These are phyloP conservation scores for Pseudocercospora macadamiae DNA, from an alignment of 2,329 filamentous ascomycete genomes.

Conservation along the genomic window DNA sequence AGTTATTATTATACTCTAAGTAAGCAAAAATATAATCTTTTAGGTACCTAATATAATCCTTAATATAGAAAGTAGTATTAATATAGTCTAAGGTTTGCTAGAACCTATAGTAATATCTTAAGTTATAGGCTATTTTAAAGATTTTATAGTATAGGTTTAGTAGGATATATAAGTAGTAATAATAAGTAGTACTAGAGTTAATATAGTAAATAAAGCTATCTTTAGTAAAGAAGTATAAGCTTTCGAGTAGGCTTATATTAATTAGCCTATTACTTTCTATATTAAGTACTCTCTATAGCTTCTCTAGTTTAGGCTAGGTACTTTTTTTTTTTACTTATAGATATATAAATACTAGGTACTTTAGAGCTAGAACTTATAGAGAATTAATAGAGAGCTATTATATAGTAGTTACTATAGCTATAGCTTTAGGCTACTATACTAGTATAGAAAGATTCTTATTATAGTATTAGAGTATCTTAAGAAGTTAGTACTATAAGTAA, in stretches of 20 bases:
- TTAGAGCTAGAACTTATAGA: not conserved
- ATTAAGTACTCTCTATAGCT: too few species aligned
- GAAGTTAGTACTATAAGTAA: not conserved
- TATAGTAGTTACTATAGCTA: not conserved
- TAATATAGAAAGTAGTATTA: too few species aligned
- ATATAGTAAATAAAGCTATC: not conserved
- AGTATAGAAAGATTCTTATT: not conserved
- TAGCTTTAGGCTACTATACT: not conserved
- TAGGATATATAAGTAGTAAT: not conserved
- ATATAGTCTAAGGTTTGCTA: not conserved
- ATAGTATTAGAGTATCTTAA: not conserved
- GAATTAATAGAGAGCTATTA: not conserved
- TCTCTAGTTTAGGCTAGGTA: not conserved
- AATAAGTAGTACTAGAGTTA: not conserved
- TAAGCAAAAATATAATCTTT: not conserved
- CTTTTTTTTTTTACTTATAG: not conserved
- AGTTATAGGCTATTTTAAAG: not conserved
- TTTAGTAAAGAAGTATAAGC: not conserved
- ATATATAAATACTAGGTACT: not conserved
- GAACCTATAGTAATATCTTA: not conserved
- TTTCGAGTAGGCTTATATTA: not conserved
- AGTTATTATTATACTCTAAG: not conserved
- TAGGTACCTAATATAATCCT: not conserved
- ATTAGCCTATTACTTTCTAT: too few species aligned
- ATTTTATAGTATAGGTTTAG: not conserved